Evolutionary conservation across 805 yeast genomes (phyloP).

Genomic region (Ogataea angusta): DNA sequence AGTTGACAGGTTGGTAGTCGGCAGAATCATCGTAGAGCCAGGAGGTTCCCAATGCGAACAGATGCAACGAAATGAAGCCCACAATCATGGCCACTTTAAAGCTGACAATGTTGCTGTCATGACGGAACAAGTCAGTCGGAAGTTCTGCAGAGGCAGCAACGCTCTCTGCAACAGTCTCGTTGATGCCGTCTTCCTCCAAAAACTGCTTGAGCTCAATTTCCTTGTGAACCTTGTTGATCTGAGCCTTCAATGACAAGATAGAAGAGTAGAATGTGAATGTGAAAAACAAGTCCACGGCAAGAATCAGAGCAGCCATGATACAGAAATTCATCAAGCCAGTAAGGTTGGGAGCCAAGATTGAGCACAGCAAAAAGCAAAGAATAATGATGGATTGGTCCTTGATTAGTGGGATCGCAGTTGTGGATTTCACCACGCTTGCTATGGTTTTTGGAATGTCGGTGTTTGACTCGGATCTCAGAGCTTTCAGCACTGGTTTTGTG

Average conservation of each 20-base stretch:
- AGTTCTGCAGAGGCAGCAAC: slow-evolving; percentile 45
- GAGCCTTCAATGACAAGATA: slow-evolving; percentile 80
- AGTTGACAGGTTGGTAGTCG: slow-evolving; percentile 26
- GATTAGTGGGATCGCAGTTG: slow-evolving; percentile 49
- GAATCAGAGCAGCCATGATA: slow-evolving; percentile 63
- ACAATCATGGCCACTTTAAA: slow-evolving; percentile 60
- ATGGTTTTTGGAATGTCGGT: slow-evolving; percentile 33
- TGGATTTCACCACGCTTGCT: slow-evolving; percentile 30
- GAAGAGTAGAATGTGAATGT: slow-evolving; percentile 82
- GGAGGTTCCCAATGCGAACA: slow-evolving; percentile 65
- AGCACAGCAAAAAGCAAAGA: slow-evolving; percentile 63
- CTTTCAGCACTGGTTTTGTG: slow-evolving; percentile 54
- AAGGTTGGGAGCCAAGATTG: slow-evolving; percentile 62
- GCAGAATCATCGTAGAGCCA: slow-evolving; percentile 58
- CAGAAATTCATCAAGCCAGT: slow-evolving; percentile 80
- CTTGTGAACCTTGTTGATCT: slow-evolving; percentile 80
- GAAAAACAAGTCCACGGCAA: slow-evolving; percentile 67
- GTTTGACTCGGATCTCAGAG: slow-evolving; percentile 30
- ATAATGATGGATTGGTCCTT: slow-evolving; percentile 77
- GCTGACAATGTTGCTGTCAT: slow-evolving; percentile 43
- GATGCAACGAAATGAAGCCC: slow-evolving; percentile 59
- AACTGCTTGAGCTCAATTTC: slow-evolving; percentile 74
- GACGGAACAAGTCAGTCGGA: slow-evolving; percentile 32
- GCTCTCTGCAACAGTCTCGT: slow-evolving; percentile 66
- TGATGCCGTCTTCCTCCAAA: slow-evolving; percentile 89